phyloP scores from a whole-genome alignment of 768 basidiomycete genomes.

The Boletus vinaceobasis region DNA sequence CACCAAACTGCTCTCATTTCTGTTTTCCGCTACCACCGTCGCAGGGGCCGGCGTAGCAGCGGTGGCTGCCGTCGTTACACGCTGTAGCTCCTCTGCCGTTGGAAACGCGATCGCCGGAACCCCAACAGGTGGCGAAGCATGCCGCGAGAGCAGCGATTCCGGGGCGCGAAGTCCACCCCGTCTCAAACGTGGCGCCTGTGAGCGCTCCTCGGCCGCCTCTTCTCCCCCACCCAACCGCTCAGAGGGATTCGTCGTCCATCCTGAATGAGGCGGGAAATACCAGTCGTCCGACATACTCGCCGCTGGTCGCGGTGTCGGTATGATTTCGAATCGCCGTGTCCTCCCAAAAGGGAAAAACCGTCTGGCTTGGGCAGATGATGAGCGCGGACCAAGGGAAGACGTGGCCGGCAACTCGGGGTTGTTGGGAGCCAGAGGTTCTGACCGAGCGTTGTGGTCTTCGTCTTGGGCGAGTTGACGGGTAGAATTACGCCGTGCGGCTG shows the following conservation, averaged over 20 bases:
- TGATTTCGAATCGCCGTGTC: slow-evolving; percentile 41
- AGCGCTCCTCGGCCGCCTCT: slow-evolving; percentile 36
- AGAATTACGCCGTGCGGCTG: slow-evolving; percentile 56
- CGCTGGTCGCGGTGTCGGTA: slow-evolving; percentile 30
- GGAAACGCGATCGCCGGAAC: slow-evolving; percentile 24
- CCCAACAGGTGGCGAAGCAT: slow-evolving; percentile 36
- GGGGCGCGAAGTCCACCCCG: slow-evolving; percentile 67
- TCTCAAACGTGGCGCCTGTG: slow-evolving; percentile 50
- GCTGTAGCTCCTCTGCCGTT: slow-evolving; percentile 21
- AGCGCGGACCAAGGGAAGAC: slow-evolving; percentile 12
- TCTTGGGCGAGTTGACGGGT: slow-evolving; percentile 35
- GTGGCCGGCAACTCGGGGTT: not conserved
- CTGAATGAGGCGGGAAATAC: slow-evolving; percentile 29
- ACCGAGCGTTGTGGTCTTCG: slow-evolving; percentile 18
- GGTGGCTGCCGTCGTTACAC: slow-evolving; percentile 10
- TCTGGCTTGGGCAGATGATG: slow-evolving; percentile 31
- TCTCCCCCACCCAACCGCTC: slow-evolving; percentile 23
- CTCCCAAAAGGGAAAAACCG: slow-evolving; percentile 59
- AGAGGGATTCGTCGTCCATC: slow-evolving; percentile 15
- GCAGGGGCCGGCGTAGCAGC: not conserved
- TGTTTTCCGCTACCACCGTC: not conserved
- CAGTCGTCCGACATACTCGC: slow-evolving; percentile 31
- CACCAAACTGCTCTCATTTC: slow-evolving; percentile 7
- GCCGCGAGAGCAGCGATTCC: slow-evolving; percentile 53
- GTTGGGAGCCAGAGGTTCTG: slow-evolving; percentile 6